Evolutionary conservation across 2,329 filamentous ascomycete genomes (phyloP).

Genomic region (Paramyrothecium sp.): DNA sequence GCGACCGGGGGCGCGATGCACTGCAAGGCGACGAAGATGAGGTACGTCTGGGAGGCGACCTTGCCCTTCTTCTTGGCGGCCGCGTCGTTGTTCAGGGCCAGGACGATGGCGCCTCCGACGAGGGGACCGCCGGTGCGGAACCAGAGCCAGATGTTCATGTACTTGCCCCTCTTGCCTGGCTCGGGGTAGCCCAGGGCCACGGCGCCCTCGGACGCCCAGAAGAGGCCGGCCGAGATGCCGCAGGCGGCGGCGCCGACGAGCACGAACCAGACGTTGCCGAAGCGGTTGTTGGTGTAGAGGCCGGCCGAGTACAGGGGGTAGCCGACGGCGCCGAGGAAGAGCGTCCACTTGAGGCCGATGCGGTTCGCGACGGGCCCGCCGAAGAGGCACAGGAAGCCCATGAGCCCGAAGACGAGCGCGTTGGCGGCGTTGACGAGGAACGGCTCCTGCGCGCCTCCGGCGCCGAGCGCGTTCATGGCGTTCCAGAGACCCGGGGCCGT

Average conservation of each 20-base stretch:
- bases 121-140: conserved; percentile 49
- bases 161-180: conserved; percentile 41
- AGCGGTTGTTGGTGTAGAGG: conserved; percentile 48
- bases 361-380: conserved; percentile 46
- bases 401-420: conserved; percentile 22
- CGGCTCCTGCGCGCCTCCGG: conserved; percentile 38
- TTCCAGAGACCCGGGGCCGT: conserved; percentile 32
- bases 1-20: conserved; percentile 21
- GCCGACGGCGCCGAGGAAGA: conserved; percentile 42
- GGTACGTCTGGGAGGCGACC: conserved; percentile 21
- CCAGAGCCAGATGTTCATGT: conserved; percentile 33
- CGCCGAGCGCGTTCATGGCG: conserved; percentile 52
- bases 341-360: conserved; percentile 44
- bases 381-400: conserved; percentile 45
- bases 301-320: conserved; percentile 47
- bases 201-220: conserved; percentile 50
- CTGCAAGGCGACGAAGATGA: conserved; percentile 25
- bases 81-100: conserved; percentile 37
- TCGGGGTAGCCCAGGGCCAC: conserved; percentile 49
- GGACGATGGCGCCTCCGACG: conserved; percentile 43
- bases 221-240: conserved; percentile 46
- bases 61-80: conserved; percentile 17
- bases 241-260: conserved; percentile 46
- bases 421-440: conserved; percentile 43
- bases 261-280: conserved; percentile 50